These are phyloP conservation scores for Kodamaea plutei DNA, from an alignment of 1,139 yeast species.

Conservation along the genomic window DNA sequence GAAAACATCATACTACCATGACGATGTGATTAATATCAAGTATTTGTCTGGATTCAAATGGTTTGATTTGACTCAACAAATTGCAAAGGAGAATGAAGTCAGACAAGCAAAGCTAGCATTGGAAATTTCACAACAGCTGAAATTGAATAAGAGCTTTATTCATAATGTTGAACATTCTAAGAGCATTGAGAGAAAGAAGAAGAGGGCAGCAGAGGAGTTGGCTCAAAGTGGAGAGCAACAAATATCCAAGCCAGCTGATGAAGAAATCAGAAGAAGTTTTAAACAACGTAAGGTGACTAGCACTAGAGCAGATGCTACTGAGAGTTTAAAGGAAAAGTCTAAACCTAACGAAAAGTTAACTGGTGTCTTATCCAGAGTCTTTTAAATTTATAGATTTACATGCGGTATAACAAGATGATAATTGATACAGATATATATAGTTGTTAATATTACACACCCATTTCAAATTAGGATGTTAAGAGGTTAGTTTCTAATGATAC, in stretches of 20 bases:
- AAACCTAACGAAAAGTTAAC: constrained; percentile 42
- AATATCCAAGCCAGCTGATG: neutral
- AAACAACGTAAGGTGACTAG: constrained; percentile 63
- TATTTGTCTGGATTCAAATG: constrained; percentile 91
- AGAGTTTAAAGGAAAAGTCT: constrained; percentile 41
- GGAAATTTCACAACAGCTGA: constrained; percentile 85
- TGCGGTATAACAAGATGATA: too few species aligned
- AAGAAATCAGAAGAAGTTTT: constrained; percentile 48
- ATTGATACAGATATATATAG: too few species aligned
- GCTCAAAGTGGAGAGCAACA: constrained; percentile 1
- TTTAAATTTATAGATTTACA: constrained; percentile 9
- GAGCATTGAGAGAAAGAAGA: constrained; percentile 58
- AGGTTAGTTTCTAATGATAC: too few species aligned
- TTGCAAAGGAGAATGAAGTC: constrained; percentile 84
- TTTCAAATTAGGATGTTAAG: too few species aligned
- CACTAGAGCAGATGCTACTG: constrained; percentile 59
- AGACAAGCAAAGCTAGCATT: constrained; percentile 84
- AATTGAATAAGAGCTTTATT: constrained; percentile 78
- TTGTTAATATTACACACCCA: too few species aligned
- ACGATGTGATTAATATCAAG: constrained; percentile 87
- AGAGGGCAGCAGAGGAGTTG: constrained; percentile 23
- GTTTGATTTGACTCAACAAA: constrained; percentile 91
- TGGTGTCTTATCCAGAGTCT: constrained; percentile 39
- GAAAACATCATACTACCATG: constrained; percentile 88
- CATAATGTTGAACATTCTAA: constrained; percentile 83